phyloP scores from a whole-genome alignment of 192 early-diverging fungal genomes.

The Mortierella antarctica region DNA sequence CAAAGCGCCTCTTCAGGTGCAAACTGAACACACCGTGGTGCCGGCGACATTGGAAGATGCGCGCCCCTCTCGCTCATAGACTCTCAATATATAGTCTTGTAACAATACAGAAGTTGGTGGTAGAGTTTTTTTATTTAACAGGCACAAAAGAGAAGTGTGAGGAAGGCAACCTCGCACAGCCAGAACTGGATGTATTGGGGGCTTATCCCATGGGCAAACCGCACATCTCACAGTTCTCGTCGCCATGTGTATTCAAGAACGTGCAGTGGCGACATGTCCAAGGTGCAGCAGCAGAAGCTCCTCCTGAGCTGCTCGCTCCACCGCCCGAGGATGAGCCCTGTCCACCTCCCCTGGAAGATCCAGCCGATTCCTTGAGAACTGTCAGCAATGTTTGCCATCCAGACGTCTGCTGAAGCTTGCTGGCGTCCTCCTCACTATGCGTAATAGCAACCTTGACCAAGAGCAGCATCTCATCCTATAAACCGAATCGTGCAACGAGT shows the following conservation, averaged over 20 bases:
- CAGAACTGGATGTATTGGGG: background rate
- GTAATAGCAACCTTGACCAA: conserved; percentile 56
- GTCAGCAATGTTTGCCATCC: conserved; percentile 81
- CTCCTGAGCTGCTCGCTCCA: conserved; percentile 21
- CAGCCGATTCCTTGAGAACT: conserved; percentile 65
- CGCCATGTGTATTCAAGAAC: conserved; percentile 70
- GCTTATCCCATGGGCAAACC: conserved; percentile 71
- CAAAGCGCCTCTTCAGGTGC: conserved; percentile 4
- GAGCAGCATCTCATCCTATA: conserved; percentile 62
- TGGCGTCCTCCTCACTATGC: conserved; percentile 39
- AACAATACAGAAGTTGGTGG: too few species aligned
- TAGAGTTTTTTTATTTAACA: background rate
- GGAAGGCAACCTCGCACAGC: background rate
- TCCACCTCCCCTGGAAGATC: conserved; percentile 25
- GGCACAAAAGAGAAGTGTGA: background rate
- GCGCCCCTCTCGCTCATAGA: conserved; percentile 1
- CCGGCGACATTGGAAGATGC: background rate
- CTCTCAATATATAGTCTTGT: background rate
- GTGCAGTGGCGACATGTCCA: conserved; percentile 86
- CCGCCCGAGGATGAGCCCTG: conserved; percentile 27
- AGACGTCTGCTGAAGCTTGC: conserved; percentile 51
- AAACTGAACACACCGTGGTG: background rate
- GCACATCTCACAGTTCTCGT: conserved; percentile 85
- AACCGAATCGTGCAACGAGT: background rate
- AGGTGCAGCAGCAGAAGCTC: conserved; percentile 33